These are phyloP conservation scores for Skeletonema menzelii DNA, from an alignment of 108 stramenopile genomes.

Conservation along the genomic window DNA sequence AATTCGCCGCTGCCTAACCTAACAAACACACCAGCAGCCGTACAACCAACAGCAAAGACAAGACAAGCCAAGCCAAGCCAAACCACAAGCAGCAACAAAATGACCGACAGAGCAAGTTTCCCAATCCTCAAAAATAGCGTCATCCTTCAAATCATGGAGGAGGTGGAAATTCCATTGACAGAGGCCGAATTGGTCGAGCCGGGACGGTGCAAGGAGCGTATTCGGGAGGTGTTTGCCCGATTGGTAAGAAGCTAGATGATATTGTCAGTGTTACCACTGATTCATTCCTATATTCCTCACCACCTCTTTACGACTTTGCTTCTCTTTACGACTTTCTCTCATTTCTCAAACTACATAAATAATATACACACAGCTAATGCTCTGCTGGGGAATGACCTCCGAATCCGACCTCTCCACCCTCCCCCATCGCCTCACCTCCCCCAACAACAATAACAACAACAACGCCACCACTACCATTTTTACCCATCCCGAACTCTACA, in stretches of 20 bases:
- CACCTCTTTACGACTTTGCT: too few species aligned
- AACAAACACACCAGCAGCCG: too few species aligned
- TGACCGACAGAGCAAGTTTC: slow-evolving; percentile 32
- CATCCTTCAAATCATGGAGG: slow-evolving; percentile 82
- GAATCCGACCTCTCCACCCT: slow-evolving; percentile 43
- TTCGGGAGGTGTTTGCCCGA: slow-evolving; percentile 74
- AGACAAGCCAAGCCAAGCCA: too few species aligned
- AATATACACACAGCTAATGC: slow-evolving; percentile 42
- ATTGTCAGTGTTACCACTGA: too few species aligned
- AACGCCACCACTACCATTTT: not conserved
- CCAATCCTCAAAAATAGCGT: slow-evolving; percentile 83
- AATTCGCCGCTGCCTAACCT: too few species aligned
- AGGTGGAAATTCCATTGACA: slow-evolving; percentile 76
- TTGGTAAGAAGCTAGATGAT: too few species aligned
- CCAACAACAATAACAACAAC: not conserved
- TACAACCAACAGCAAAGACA: too few species aligned
- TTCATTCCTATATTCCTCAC: too few species aligned
- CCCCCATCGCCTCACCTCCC: slow-evolving; percentile 6
- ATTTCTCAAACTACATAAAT: too few species aligned
- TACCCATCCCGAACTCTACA: slow-evolving; percentile 82
- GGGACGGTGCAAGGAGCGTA: slow-evolving; percentile 72
- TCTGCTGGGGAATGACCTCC: slow-evolving; percentile 61
- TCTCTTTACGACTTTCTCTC: too few species aligned
- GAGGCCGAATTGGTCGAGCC: slow-evolving; percentile 84
- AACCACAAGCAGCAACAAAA: not conserved